Percentiles rank a stretch among this genome's conserved stretches.
Conservation (phyloP, 176 grass and related monocot genomes). For the Luzula sylvatica region DNA sequence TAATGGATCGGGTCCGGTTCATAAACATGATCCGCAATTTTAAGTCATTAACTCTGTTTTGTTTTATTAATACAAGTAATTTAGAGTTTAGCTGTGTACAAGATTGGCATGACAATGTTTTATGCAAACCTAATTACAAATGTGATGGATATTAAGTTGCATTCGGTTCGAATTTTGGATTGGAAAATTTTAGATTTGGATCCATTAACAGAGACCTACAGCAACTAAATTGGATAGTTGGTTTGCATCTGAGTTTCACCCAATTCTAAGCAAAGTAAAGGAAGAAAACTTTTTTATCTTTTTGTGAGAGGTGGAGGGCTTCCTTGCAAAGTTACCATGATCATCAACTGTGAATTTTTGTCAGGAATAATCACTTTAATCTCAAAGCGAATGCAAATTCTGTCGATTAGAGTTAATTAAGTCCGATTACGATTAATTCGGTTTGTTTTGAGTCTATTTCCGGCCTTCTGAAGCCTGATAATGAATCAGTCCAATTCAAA, state of each 20-base stretch:
- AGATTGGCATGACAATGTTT: no score
- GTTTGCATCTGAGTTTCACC: slow-evolving; percentile 38
- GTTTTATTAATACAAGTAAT: no score
- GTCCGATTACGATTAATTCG: no score
- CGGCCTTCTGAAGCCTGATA: no score
- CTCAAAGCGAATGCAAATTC: no score
- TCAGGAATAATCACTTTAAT: slow-evolving; percentile 31
- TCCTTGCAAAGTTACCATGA: slow-evolving; percentile 15
- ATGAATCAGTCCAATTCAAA: no score
- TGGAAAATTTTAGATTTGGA: slow-evolving; percentile 30
- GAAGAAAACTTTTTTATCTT: slow-evolving; percentile 4
- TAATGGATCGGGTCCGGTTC: background rate
- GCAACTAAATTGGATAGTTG: background rate
- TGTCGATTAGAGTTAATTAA: no score
- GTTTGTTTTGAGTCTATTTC: no score
- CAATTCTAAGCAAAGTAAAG: slow-evolving; percentile 69
- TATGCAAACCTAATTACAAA: no score
- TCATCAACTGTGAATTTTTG: background rate
- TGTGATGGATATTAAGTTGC: slow-evolving; percentile 14
- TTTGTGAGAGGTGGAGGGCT: slow-evolving; percentile 2
- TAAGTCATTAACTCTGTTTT: no score
- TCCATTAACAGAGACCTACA: background rate
- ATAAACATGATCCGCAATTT: background rate
- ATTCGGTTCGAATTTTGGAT: slow-evolving; percentile 24
- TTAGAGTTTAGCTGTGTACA: no score